These are phyloP conservation scores for Xanthoceras sorbifolium DNA, from an alignment of 345 rosid genomes.

Conservation along the genomic window DNA sequence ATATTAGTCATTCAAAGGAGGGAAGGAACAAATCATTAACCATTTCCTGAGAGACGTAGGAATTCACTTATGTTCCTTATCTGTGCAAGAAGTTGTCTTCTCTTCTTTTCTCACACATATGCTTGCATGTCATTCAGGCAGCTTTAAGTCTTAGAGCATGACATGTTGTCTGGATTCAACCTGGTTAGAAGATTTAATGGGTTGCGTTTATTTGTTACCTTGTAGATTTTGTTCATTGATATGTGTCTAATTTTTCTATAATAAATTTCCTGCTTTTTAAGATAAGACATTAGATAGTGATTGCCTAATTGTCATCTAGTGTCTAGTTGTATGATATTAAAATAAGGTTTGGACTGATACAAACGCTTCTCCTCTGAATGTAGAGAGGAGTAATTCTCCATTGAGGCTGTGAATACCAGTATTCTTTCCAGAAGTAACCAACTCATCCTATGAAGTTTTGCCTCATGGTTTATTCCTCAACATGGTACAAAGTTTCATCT, in stretches of 20 bases:
- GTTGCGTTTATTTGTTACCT: not conserved
- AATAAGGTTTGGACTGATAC: slow-evolving; percentile 9
- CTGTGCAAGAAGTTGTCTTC: not conserved
- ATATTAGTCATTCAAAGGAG: not conserved
- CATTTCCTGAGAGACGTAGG: not conserved
- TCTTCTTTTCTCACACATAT: not conserved
- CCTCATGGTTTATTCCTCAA: slow-evolving; percentile 17
- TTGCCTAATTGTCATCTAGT: slow-evolving; percentile 7
- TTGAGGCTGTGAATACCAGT: slow-evolving; percentile 18
- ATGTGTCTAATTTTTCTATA: not conserved
- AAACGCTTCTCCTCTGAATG: slow-evolving; percentile 11
- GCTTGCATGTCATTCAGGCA: not conserved
- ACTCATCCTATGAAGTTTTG: slow-evolving; percentile 16
- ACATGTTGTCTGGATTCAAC: not conserved
- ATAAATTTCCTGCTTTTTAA: not conserved
- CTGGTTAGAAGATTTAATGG: not conserved
- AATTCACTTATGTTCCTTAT: not conserved
- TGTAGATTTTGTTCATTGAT: slow-evolving; percentile 1
- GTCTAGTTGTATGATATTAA: slow-evolving; percentile 9
- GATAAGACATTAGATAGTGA: not conserved
- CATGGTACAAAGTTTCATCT: slow-evolving; percentile 8
- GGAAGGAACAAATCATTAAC: not conserved
- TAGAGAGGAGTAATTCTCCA: slow-evolving; percentile 17
- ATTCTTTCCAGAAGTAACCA: slow-evolving; percentile 15
- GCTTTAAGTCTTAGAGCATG: not conserved